phyloP scores from a whole-genome alignment of 1,139 yeast species.

The Zygosaccharomyces sapae region DNA sequence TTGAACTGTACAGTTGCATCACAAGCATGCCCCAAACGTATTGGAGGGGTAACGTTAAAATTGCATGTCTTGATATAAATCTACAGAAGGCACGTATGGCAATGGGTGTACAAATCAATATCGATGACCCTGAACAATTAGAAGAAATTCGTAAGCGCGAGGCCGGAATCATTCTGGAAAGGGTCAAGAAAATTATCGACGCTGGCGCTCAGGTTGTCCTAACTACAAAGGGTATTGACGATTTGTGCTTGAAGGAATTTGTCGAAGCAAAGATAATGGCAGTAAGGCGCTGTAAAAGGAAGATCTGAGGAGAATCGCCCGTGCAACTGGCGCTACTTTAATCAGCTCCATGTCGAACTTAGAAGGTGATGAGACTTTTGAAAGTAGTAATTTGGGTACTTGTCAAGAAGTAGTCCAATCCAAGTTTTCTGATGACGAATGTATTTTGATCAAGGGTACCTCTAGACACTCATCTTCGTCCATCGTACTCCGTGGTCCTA shows the following conservation, averaged over 20 bases:
- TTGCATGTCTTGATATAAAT: conserved; percentile 92
- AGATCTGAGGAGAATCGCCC: conserved; percentile 92
- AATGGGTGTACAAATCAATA: conserved; percentile 94
- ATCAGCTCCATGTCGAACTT: conserved; percentile 83
- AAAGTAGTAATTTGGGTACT: conserved; percentile 74
- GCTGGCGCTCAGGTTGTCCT: conserved; percentile 96
- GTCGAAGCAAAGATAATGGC: conserved; percentile 97
- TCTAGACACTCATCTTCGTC: conserved; percentile 91
- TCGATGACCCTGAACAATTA: conserved; percentile 95
- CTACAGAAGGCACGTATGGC: conserved; percentile 97
- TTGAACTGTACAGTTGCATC: conserved; percentile 96
- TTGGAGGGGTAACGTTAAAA: conserved; percentile 58
- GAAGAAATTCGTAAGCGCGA: conserved; percentile 95
- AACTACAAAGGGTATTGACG: conserved; percentile 98
- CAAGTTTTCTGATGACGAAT: conserved; percentile 92
- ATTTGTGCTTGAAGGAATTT: conserved; percentile 89
- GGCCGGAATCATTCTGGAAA: conserved; percentile 83
- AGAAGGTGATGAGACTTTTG: conserved; percentile 98
- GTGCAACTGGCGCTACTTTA: conserved; percentile 96
- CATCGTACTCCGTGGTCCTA: conserved; percentile 90
- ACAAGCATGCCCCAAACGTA: conserved; percentile 85
- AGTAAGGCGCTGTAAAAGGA: conserved; percentile 98
- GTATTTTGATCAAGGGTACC: conserved; percentile 91
- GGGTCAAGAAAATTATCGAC: conserved; percentile 77
- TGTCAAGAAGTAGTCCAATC: conserved; percentile 94